A percentile compares a stretch with the other conserved stretches of the same genome.
These are phyloP conservation scores for Apodospora peruviana DNA, from an alignment of 495 filamentous ascomycete species.

Conservation along the genomic window DNA sequence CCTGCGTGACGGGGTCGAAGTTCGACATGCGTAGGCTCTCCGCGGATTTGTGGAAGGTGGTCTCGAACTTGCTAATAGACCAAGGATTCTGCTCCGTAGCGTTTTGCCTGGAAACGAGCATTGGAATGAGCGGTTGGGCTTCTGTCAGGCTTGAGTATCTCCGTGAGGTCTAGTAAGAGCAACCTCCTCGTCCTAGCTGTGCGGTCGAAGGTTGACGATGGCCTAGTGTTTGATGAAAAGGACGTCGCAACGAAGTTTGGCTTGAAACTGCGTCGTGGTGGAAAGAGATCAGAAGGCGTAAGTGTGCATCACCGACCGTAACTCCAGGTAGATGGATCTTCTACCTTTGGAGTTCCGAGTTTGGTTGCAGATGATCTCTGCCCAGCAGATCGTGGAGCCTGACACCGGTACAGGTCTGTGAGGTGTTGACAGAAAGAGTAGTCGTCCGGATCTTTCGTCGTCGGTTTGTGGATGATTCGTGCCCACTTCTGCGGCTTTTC, in stretches of 20 bases:
- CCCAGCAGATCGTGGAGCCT: conserved; percentile 19
- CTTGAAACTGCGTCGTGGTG: conserved; percentile 10
- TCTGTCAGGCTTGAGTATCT: conserved; percentile 7
- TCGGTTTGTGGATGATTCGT: conserved; percentile 1
- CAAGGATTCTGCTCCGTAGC: conserved; percentile 53
- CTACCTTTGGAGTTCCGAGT: conserved; percentile 13
- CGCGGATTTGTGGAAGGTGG: conserved; percentile 43
- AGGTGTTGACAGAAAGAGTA: conserved; percentile 6
- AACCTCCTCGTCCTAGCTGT: conserved; percentile 14
- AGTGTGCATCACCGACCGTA: conserved; percentile 14
- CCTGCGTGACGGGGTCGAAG: conserved; percentile 50
- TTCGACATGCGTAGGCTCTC: conserved; percentile 56
- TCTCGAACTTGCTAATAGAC: conserved; percentile 53
- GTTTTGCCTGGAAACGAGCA: conserved; percentile 55
- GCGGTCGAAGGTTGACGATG: conserved; percentile 1
- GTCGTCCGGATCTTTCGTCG: conserved; percentile 6
- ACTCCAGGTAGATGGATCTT: conserved; percentile 15
- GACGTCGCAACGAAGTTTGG: conserved; percentile 5
- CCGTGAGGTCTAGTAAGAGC: conserved; percentile 7
- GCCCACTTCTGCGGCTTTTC: conserved; percentile 11
- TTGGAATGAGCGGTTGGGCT: conserved; percentile 38
- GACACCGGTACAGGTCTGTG: conserved; percentile 13
- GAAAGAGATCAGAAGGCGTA: conserved; percentile 14
- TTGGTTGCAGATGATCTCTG: conserved; percentile 20
- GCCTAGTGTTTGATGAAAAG: not conserved